Percentiles rank a stretch among this genome's conserved stretches.
Evolutionary conservation across 441 rosid species (phyloP).

Genomic region (Corymbia calophylla): DNA sequence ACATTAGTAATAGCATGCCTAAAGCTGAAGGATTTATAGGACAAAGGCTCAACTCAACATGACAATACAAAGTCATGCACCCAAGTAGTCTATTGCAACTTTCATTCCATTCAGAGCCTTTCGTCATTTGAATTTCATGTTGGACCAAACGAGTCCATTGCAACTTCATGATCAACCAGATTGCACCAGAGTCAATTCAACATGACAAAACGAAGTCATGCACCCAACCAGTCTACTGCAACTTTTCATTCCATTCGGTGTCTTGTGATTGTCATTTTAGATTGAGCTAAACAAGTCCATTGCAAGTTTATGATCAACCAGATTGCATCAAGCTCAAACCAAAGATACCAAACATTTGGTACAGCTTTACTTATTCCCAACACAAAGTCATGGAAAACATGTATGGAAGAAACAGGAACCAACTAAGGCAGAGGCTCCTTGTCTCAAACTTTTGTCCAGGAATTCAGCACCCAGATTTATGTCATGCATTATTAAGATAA

Average conservation of each 20-base stretch:
- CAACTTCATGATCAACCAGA: not conserved
- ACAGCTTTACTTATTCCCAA: not conserved
- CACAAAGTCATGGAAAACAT: not conserved
- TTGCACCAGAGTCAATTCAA: not conserved
- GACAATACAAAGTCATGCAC: not conserved
- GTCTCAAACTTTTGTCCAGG: not conserved
- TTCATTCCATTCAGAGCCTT: not conserved
- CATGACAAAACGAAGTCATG: not conserved
- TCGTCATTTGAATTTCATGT: not conserved
- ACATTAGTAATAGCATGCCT: not conserved
- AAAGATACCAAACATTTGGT: not conserved
- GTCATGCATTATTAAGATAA: not conserved
- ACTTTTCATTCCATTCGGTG: not conserved
- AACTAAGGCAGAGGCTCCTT: not conserved
- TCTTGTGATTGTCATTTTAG: not conserved
- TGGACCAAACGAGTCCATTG: not conserved
- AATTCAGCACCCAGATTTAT: not conserved
- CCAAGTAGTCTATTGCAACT: not conserved
- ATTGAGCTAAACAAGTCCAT: not conserved
- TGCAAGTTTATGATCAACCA: not conserved
- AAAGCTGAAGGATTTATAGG: not conserved
- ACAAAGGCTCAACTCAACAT: not conserved
- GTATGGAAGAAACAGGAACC: not conserved
- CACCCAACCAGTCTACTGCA: not conserved
- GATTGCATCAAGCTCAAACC: not conserved